Base-by-base conservation (phyloP, 2,329 filamentous ascomycete genomes). In the Drechmeria coniospora region DNA sequence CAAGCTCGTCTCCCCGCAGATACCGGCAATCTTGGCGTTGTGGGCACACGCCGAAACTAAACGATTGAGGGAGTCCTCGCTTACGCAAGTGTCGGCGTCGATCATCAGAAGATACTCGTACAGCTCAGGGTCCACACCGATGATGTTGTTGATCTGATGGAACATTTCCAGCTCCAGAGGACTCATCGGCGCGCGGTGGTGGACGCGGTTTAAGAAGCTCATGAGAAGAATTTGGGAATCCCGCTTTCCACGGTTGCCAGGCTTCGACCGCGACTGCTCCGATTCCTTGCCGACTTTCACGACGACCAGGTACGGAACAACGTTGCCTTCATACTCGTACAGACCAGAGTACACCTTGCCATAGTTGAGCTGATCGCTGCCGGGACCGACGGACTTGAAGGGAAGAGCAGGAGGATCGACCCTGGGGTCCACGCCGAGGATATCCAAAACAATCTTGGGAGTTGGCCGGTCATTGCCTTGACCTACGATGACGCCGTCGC, bases 121-220 rank as follows among this genome's bases (percentile, higher is more conserved):
- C 11, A 98, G 67, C 50, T 94, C 86, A 3, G 90, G 90, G 43
- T 98, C 86, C 11, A 98, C 90, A 43, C 90, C 90, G 36, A 98
- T 98, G 42, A 98, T 82, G 50, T 98, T 98, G 67, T 94, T 93
- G 61, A 98, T 83, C 52, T 98, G 90, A 48, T 98, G 90, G 63
- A 94, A 95, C 66, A 95, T 92, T 53, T 98, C 90, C 25, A 98
- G 62, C 51, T 98, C 90, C 9, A 98, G 73, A 11, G 90, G 90
- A 36, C 78, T 90, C 90, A 98, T 98, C 1, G 87, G 78, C 2
- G 80, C 65, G 36, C 86, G 80, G 54, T 95, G 82, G 50, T 98
- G 90, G 25, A 98, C 90, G 34, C 87, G 82, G 58, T 98, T 98
- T 43, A 98, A 71, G 69, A 98, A 98, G 57, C 79, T 87, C 76